A percentile compares a stretch with the other conserved stretches of the same genome.
Evolutionary conservation across 768 basidiomycete genomes (phyloP).

Genomic region (Mycena vitilis): DNA sequence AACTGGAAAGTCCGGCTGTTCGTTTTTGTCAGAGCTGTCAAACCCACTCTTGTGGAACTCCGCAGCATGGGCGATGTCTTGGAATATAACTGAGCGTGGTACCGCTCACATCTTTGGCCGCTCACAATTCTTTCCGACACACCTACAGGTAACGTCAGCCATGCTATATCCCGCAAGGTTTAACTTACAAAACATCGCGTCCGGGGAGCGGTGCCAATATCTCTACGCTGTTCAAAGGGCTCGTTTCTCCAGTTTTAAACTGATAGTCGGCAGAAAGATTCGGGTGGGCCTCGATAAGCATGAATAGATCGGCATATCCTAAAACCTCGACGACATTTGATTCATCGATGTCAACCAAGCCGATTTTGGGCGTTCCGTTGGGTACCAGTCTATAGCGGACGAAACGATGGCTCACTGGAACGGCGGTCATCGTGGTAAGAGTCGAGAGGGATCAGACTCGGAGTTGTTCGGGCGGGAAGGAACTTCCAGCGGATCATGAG

Average conservation of each 20-base stretch:
- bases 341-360: conserved; percentile 32
- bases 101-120: background rate
- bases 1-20: conserved; percentile 36
- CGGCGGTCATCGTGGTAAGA: conserved; percentile 23
- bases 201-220: conserved; percentile 36
- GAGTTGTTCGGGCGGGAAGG: background rate
- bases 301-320: conserved; percentile 31
- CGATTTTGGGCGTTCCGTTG: conserved; percentile 22
- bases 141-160: conserved; percentile 10
- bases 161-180: too few species aligned
- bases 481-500: conserved; percentile 13
- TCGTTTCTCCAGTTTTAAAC: conserved; percentile 27
- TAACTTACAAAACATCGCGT: conserved; percentile 34
- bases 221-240: conserved; percentile 18
- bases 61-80: conserved; percentile 34
- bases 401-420: conserved; percentile 32
- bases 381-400: conserved; percentile 29
- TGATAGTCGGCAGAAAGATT: conserved; percentile 24
- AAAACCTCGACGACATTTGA: conserved; percentile 27
- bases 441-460: background rate
- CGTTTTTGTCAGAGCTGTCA: conserved; percentile 36
- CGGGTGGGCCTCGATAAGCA: conserved; percentile 37
- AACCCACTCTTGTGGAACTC: conserved; percentile 38
- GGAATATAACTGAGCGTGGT: too few species aligned
- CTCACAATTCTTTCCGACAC: conserved; percentile 32